phyloP scores from a whole-genome alignment of 345 rosid genomes.

The Psidium friedrichsthalianum region DNA sequence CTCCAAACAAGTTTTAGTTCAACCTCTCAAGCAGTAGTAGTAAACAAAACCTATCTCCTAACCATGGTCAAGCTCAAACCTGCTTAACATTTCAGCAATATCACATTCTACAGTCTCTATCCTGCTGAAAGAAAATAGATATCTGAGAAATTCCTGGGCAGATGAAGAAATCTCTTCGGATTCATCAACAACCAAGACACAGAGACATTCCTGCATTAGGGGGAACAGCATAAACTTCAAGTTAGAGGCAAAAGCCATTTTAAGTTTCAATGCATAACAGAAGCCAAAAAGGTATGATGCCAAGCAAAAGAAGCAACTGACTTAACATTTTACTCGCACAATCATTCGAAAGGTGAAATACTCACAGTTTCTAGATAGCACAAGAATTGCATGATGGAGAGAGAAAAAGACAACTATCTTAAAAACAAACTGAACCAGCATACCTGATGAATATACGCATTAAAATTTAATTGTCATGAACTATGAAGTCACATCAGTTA shows the following conservation, averaged over 20 bases:
- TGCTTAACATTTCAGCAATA: slow-evolving; percentile 47
- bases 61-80: slow-evolving; percentile 31
- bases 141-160: slow-evolving; percentile 56
- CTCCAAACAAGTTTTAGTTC: not conserved
- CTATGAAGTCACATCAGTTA: not conserved
- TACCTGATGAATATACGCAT: not conserved
- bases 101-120: slow-evolving; percentile 36
- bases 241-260: not conserved
- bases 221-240: not conserved
- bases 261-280: not conserved
- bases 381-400: not conserved
- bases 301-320: not conserved
- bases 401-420: not conserved
- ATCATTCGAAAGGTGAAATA: not conserved
- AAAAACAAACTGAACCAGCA: not conserved
- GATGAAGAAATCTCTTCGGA: slow-evolving; percentile 51
- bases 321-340: not conserved
- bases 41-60: not conserved
- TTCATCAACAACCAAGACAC: slow-evolving; percentile 71
- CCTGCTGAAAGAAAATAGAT: slow-evolving; percentile 28
- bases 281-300: not conserved
- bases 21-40: not conserved
- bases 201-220: slow-evolving; percentile 73
- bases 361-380: not conserved
- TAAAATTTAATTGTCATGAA: not conserved